Conservation (phyloP, 2,329 filamentous ascomycete genomes). For the Scedosporium dehoogii region DNA sequence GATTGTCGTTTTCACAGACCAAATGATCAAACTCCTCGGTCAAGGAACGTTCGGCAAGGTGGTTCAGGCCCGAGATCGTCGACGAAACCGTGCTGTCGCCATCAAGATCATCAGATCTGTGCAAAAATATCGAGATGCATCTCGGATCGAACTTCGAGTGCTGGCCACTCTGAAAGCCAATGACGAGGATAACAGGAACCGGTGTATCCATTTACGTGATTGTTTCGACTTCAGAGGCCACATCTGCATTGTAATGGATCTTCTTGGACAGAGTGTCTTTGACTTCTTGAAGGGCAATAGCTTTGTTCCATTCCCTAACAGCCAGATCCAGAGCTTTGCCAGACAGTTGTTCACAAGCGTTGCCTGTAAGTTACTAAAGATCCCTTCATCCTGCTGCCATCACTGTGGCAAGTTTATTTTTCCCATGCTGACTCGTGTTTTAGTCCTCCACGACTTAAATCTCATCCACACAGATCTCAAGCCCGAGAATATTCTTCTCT, state of each 20-base stretch:
- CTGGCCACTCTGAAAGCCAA: constrained; percentile 86
- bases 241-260: constrained; percentile 74
- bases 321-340: constrained; percentile 95
- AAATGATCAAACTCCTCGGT: constrained; percentile 79
- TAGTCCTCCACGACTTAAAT: constrained; percentile 92
- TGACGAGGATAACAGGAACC: constrained; percentile 83
- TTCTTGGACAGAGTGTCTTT: constrained; percentile 90
- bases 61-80: constrained; percentile 78
- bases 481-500: constrained; percentile 60
- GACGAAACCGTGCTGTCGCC: constrained; percentile 68
- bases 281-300: constrained; percentile 93
- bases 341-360: constrained; percentile 96
- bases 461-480: constrained; percentile 84
- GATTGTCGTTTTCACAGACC: constrained; percentile 45
- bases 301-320: constrained; percentile 96
- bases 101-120: constrained; percentile 98
- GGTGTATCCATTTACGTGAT: constrained; percentile 92
- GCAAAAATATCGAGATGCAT: constrained; percentile 95
- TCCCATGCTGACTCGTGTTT: constrained; percentile 10
- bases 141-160: constrained; percentile 86
- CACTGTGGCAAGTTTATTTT: background rate
- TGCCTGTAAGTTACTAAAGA: constrained; percentile 59
- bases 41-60: constrained; percentile 99
- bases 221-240: constrained; percentile 97
- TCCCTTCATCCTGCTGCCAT: background rate